Conservation (phyloP, 1,284 basidiomycete genomes). For the Melanopsichium pennsylvanicum region DNA sequence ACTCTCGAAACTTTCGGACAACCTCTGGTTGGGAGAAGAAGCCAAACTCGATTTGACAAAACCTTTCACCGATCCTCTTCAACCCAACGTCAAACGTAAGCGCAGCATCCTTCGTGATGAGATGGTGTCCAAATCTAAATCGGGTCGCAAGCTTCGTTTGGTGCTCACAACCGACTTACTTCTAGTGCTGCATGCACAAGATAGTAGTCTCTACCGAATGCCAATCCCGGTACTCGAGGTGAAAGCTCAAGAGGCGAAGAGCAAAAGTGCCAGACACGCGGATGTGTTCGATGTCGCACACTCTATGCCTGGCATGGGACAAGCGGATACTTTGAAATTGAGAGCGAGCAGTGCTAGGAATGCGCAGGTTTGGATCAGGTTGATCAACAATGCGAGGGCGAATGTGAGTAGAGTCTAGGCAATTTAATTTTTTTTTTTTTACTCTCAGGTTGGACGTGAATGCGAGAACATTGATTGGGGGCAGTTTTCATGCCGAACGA, state of each 20-base stretch:
- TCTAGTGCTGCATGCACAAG: constrained; percentile 50
- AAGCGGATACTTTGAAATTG: constrained; percentile 28
- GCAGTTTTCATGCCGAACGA: too few relatives aligned
- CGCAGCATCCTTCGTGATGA: constrained; percentile 83
- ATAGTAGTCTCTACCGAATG: constrained; percentile 49
- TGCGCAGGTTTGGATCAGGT: constrained; percentile 26
- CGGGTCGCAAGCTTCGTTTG: constrained; percentile 76
- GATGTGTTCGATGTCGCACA: constrained; percentile 31
- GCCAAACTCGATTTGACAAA: constrained; percentile 77
- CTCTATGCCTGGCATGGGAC: not conserved
- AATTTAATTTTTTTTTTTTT: too few relatives aligned
- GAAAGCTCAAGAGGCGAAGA: constrained; percentile 22
- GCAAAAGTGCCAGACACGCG: constrained; percentile 7
- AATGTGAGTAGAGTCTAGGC: too few relatives aligned
- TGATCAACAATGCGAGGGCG: constrained; percentile 10
- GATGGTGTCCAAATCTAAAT: constrained; percentile 79
- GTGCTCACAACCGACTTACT: constrained; percentile 65
- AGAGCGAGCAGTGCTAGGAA: constrained; percentile 10
- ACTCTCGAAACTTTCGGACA: constrained; percentile 76
- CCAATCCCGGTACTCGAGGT: constrained; percentile 50
- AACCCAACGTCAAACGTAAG: constrained; percentile 17
- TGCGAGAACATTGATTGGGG: too few relatives aligned
- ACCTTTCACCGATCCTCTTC: constrained; percentile 80
- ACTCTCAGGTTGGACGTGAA: too few relatives aligned
- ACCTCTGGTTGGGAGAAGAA: constrained; percentile 74